Percentiles rank a stretch among this genome's conserved stretches.
phyloP scores from a whole-genome alignment of 257 asterid genomes.

The Capsicum chinense region DNA sequence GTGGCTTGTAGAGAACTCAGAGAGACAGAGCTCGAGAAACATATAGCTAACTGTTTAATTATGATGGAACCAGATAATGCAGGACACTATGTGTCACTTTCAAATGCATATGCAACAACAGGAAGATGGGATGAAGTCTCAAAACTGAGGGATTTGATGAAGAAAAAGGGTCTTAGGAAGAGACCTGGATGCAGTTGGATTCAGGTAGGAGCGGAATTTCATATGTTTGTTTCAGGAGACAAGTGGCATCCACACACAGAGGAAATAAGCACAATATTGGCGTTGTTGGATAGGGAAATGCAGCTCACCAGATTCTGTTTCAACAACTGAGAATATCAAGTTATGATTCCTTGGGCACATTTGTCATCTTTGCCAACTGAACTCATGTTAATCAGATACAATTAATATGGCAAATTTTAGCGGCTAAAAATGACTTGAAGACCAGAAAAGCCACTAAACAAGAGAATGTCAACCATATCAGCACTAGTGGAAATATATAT shows the following conservation, averaged over 20 bases:
- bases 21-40: constrained; percentile 38
- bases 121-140: constrained; percentile 43
- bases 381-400: background rate
- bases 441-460: background rate
- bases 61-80: constrained; percentile 40
- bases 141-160: constrained; percentile 37
- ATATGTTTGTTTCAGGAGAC: constrained; percentile 39
- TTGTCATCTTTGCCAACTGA: background rate
- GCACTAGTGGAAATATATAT: background rate
- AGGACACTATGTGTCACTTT: constrained; percentile 43
- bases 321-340: constrained; percentile 10
- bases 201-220: constrained; percentile 37
- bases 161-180: constrained; percentile 37
- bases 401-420: background rate
- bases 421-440: background rate
- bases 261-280: constrained; percentile 36
- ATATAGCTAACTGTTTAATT: constrained; percentile 31
- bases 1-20: constrained; percentile 42
- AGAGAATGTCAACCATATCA: background rate
- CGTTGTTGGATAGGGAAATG: constrained; percentile 35
- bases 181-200: constrained; percentile 46
- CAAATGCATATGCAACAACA: constrained; percentile 41
- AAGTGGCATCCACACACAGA: constrained; percentile 29
- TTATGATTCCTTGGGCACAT: background rate
- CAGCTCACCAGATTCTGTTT: background rate